Evolutionary conservation across 1,284 basidiomycete genomes (phyloP), one percentile per base, ranked within the genome.

Genomic region (Austroboletus niveus): DNA sequence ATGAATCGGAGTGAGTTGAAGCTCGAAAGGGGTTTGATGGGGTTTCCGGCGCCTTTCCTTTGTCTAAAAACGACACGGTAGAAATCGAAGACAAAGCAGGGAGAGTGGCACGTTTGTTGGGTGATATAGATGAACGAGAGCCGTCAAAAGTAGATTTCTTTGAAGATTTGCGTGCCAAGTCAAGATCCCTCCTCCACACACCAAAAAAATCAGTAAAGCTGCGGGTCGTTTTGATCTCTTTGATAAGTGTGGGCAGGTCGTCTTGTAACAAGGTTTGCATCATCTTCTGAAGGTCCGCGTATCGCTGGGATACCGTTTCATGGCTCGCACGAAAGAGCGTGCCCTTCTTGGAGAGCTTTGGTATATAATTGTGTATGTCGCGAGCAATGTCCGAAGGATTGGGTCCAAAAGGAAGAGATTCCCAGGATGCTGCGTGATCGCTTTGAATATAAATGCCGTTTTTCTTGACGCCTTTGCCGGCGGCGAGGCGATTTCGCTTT

Each of bases 331-430:
- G 79, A 68, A 91, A 91, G 39, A 91, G 58, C 0, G 82, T 83
- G 6, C 80, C 84, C 63, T 84, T 87, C 69, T 84, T 87, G 4
- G 81, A 79, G 32, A 91, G 75, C 51, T 73, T 75, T 15, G 89
- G 88, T 2, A 91, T 65, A 59, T 81, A 69, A 2, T 78, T 62
- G 60, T 89, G 85, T 44, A 91, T 75, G 56, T 87, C 79, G 47
- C 75, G 78, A 12, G 82, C 81, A 36, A 91, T 78, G 24, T 82
- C 81, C 41, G 78, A 79, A 4, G 85, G 87, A 60, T 87, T 78
- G 15, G 89, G 88, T 12, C 88, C 89, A n/a, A 86, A 85, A 12
- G 89, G 89, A n/a, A 91, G 75, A 1, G 87, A 89, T 49, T 90
- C 89, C 74, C 84, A 91, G 11, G 89, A 91, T 2, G 89, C 82